These are phyloP conservation scores for Melastoma malabathricum DNA, from an alignment of 345 rosid genomes.

Conservation along the genomic window DNA sequence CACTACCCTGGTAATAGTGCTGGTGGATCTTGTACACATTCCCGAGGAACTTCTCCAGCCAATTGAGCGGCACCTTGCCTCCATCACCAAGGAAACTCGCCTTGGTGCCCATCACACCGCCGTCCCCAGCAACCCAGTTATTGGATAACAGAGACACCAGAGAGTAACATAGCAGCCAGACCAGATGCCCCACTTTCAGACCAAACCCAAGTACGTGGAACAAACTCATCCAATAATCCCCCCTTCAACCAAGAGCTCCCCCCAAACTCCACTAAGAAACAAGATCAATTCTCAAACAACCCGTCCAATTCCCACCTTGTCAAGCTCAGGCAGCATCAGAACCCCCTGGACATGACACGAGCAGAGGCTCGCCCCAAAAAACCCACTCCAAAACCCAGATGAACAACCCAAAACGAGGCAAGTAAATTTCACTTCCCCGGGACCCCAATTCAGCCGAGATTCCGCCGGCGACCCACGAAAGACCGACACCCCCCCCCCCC, in stretches of 20 bases:
- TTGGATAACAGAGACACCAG: conserved; percentile 38
- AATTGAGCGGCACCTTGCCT: conserved; percentile 43
- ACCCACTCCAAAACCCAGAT: too few relatives aligned
- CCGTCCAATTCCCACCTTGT: too few relatives aligned
- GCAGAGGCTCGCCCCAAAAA: too few relatives aligned
- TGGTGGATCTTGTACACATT: conserved; percentile 40
- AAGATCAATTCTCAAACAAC: conserved; percentile 4
- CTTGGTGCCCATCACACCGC: conserved; percentile 37
- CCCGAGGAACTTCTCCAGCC: conserved; percentile 42
- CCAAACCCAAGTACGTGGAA: conserved; percentile 68
- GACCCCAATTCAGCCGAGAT: too few relatives aligned
- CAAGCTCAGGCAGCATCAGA: too few relatives aligned
- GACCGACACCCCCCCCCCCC: too few relatives aligned
- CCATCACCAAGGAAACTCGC: conserved; percentile 37
- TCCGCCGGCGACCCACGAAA: too few relatives aligned
- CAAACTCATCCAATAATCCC: conserved; percentile 56
- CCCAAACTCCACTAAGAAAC: conserved; percentile 6
- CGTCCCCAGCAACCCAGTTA: conserved; percentile 42
- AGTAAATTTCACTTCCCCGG: too few relatives aligned
- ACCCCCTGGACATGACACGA: too few relatives aligned
- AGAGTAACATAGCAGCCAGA: conserved; percentile 86
- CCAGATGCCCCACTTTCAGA: conserved; percentile 63
- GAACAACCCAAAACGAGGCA: too few relatives aligned
- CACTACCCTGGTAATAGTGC: conserved; percentile 36
- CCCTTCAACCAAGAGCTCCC: neutral